These are phyloP conservation scores for Anaeromyces robustus DNA, from an alignment of 192 early-diverging fungal genomes.

Conservation along the genomic window DNA sequence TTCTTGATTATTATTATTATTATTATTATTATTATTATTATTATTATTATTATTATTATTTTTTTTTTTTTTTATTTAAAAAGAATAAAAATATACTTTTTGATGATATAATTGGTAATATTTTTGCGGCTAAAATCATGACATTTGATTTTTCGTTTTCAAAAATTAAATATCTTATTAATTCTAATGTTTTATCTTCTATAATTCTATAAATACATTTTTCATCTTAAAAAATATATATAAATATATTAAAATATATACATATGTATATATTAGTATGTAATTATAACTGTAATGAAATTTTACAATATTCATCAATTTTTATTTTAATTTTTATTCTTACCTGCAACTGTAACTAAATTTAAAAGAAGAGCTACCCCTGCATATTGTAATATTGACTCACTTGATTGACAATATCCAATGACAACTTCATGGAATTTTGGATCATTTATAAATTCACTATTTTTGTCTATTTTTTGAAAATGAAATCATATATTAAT, in stretches of 20 bases:
- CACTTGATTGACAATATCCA: slow-evolving; percentile 18
- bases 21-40: too few relatives aligned
- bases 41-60: too few relatives aligned
- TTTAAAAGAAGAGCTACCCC: slow-evolving; percentile 30
- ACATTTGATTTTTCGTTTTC: neutral
- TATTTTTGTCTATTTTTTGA: slow-evolving; percentile 7
- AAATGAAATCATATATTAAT: too few relatives aligned
- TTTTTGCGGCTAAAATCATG: neutral
- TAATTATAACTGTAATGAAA: too few relatives aligned
- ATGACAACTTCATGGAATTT: slow-evolving; percentile 15
- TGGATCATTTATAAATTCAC: slow-evolving; percentile 10
- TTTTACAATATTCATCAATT: too few relatives aligned
- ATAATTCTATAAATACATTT: neutral
- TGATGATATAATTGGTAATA: neutral
- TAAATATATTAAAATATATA: too few relatives aligned
- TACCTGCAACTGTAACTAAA: slow-evolving; percentile 25
- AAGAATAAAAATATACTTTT: neutral
- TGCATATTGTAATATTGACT: slow-evolving; percentile 30
- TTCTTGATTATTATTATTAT: too few relatives aligned
- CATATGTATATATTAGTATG: neutral
- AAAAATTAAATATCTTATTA: neutral
- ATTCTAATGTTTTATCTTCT: neutral
- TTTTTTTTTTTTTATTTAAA: too few relatives aligned
- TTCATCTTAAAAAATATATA: neutral
- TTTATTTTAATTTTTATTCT: too few relatives aligned